Evolutionary conservation across 805 yeast genomes (phyloP).

Genomic region (Aciculoconidium aculeatum): DNA sequence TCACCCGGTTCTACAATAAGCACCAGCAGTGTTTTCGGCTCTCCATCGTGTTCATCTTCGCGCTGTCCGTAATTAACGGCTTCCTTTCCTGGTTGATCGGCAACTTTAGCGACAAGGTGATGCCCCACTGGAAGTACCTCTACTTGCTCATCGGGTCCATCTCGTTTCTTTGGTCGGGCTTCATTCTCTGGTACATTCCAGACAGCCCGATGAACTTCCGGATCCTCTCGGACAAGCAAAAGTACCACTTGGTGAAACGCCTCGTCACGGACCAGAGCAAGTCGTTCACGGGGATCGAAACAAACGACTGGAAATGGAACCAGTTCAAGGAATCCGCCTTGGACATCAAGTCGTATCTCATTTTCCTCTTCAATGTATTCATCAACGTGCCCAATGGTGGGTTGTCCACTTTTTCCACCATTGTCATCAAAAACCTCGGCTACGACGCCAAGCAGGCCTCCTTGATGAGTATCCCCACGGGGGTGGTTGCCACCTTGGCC

Average conservation of each 20-base stretch:
- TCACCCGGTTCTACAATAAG: constrained; percentile 5
- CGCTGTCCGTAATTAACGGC: constrained; percentile 4
- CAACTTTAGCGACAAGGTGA: too few relatives aligned
- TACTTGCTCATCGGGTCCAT: constrained; percentile 1
- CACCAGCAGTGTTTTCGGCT: constrained; percentile 5
- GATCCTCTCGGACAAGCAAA: constrained; percentile 8
- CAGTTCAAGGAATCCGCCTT: constrained; percentile 16
- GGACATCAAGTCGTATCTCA: constrained; percentile 10
- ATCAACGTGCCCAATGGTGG: constrained; percentile 8
- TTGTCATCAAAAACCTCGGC: constrained; percentile 6
- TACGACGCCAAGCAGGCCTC: constrained; percentile 6
- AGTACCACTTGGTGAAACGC: constrained; percentile 8
- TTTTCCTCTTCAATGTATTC: constrained; percentile 4
- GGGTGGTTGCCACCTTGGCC: constrained; percentile 7
- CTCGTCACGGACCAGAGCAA: constrained; percentile 8
- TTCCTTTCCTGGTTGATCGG: neutral
- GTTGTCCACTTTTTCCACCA: constrained; percentile 3
- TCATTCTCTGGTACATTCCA: constrained; percentile 7
- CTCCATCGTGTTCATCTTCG: constrained; percentile 6
- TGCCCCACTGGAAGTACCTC: constrained; percentile 4
- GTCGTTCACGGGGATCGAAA: constrained; percentile 7
- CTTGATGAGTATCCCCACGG: constrained; percentile 8
- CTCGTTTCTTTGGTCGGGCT: constrained; percentile 1
- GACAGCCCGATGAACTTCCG: constrained; percentile 5
- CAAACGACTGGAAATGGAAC: constrained; percentile 13